Evolutionary conservation across 495 filamentous ascomycete species (phyloP).

Genomic region (Penicillium pancosmium): DNA sequence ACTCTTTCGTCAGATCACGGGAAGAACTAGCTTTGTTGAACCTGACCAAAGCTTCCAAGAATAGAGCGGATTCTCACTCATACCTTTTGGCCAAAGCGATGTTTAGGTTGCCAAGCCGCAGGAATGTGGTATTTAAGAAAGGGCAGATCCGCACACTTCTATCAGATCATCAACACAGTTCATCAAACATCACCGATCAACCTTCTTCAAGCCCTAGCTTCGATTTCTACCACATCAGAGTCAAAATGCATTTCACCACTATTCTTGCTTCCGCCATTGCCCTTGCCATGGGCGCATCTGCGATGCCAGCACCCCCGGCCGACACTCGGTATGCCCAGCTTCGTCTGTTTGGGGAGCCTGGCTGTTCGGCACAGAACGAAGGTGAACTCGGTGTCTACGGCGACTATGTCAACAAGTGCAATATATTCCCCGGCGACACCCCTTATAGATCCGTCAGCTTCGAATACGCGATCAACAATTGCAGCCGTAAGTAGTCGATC

Average conservation of each 20-base stretch:
- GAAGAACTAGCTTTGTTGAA: neutral
- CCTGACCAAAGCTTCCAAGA: neutral
- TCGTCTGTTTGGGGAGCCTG: constrained; percentile 20
- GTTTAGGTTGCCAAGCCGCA: neutral
- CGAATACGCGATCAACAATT: constrained; percentile 13
- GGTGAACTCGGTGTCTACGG: constrained; percentile 24
- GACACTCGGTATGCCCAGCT: constrained; percentile 23
- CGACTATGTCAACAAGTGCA: constrained; percentile 17
- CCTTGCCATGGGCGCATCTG: constrained; percentile 8
- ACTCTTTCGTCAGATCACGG: neutral
- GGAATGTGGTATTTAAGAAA: neutral
- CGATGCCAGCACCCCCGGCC: constrained; percentile 9
- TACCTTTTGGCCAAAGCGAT: neutral
- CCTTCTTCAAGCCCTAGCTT: neutral
- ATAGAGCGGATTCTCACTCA: neutral
- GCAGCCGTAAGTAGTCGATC: constrained; percentile 2
- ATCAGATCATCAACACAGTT: neutral
- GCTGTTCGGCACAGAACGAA: constrained; percentile 21
- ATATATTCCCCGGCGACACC: constrained; percentile 7
- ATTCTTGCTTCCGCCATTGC: constrained; percentile 9
- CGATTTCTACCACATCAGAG: neutral
- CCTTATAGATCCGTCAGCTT: constrained; percentile 13
- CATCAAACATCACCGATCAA: neutral
- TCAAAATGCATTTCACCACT: constrained; percentile 16
- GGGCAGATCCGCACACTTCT: neutral